A percentile compares a stretch with the other conserved stretches of the same genome.
phyloP scores from a whole-genome alignment of 139 green algal genomes.

The Chlorella sorokiniana region DNA sequence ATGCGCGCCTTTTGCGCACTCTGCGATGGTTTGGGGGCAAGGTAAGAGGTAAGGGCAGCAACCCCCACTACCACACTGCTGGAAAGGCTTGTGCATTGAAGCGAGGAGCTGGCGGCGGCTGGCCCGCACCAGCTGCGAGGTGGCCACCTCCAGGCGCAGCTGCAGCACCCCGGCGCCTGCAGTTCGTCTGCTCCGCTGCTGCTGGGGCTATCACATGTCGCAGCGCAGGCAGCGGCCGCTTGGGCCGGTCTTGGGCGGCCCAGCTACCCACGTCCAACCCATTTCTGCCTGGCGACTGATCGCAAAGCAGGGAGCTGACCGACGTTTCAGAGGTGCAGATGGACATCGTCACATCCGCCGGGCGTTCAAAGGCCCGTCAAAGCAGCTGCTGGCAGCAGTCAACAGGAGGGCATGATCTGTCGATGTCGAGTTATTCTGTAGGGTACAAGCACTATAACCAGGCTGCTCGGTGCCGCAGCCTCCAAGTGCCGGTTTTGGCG shows the following conservation, averaged over 20 bases:
- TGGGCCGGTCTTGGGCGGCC: not conserved
- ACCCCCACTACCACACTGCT: not conserved
- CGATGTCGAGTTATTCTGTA: not conserved
- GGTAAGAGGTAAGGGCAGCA: not conserved
- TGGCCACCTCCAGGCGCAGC: constrained; percentile 26
- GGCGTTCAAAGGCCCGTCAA: not conserved
- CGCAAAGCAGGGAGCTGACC: not conserved
- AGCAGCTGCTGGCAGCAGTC: not conserved
- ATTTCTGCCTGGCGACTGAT: not conserved
- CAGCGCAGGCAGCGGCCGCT: not conserved
- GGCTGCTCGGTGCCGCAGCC: no score
- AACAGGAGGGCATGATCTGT: not conserved
- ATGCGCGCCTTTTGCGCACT: not conserved
- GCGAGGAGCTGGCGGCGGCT: not conserved
- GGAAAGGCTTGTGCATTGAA: not conserved
- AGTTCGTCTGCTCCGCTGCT: not conserved
- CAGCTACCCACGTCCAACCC: not conserved
- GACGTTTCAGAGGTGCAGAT: not conserved
- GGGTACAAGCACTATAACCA: not conserved
- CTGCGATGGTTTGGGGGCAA: not conserved
- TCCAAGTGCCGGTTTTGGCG: no score
- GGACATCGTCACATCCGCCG: not conserved
- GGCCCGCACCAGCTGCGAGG: constrained; percentile 7
- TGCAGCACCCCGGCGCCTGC: not conserved
- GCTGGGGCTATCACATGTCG: constrained; percentile 3